Conservation (phyloP, 73 alveolate species). For the Paramecium biaurelia region DNA sequence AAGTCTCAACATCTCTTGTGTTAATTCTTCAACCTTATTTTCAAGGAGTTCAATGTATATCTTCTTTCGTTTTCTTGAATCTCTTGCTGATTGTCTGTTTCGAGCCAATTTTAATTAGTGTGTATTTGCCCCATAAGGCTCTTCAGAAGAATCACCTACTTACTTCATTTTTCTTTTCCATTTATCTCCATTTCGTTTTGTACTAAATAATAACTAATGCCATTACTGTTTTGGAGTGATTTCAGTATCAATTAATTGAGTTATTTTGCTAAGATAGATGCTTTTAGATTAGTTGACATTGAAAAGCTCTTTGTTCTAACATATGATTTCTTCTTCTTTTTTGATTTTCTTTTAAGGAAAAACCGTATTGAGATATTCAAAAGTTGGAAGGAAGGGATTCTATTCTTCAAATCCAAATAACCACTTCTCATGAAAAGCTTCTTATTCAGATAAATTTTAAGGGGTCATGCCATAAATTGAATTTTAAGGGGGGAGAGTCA, state of each 20-base stretch:
- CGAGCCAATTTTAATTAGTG: constrained; percentile 57
- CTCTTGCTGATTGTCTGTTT: constrained; percentile 66
- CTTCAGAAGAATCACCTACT: constrained; percentile 23
- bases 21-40: constrained; percentile 55
- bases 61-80: constrained; percentile 66
- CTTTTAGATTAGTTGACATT: constrained; percentile 49
- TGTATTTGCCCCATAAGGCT: not conserved
- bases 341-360: constrained; percentile 25
- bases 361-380: not conserved
- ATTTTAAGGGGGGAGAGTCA: not conserved
- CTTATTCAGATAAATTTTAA: not conserved
- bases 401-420: constrained; percentile 21
- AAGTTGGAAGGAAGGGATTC: constrained; percentile 34
- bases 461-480: not conserved
- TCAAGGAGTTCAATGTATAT: constrained; percentile 59
- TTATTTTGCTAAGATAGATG: constrained; percentile 40
- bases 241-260: constrained; percentile 33
- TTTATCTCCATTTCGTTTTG: not conserved
- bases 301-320: constrained; percentile 36
- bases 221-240: constrained; percentile 37
- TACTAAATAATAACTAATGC: not conserved
- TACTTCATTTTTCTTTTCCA: constrained; percentile 8
- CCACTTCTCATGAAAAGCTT: not conserved
- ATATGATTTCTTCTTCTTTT: constrained; percentile 43
- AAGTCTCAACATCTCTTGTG: constrained; percentile 34